Percentiles rank a stretch among this genome's conserved stretches.
Conservation (phyloP, 495 filamentous ascomycete species). For the Daldinia loculata region DNA sequence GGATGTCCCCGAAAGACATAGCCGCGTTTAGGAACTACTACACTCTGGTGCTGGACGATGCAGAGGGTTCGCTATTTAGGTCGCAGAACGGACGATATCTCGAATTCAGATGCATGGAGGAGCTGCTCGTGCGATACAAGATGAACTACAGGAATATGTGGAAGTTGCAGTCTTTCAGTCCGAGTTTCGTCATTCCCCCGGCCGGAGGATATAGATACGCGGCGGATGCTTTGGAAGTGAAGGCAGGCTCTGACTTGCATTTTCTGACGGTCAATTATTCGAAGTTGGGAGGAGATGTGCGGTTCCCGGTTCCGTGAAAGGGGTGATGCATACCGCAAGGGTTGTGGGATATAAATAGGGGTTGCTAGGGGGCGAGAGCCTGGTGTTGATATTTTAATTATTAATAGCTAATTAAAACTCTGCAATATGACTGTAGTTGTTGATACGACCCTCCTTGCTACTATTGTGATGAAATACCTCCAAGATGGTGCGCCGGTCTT, state of each 20-base stretch:
- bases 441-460: not conserved
- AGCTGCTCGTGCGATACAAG: slow-evolving; percentile 27
- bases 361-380: not conserved
- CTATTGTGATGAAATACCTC: not conserved
- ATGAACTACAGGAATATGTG: not conserved
- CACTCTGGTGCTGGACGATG: slow-evolving; percentile 3
- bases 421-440: not conserved
- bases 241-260: not conserved
- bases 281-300: not conserved
- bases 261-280: not conserved
- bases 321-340: not conserved
- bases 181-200: not conserved
- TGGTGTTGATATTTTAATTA: not conserved
- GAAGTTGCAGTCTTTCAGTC: not conserved
- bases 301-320: not conserved
- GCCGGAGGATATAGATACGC: slow-evolving; percentile 10
- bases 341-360: not conserved
- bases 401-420: not conserved
- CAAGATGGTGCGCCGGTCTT: too few relatives aligned
- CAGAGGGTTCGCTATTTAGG: not conserved
- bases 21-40: slow-evolving; percentile 4
- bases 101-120: slow-evolving; percentile 35
- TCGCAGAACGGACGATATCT: slow-evolving; percentile 36
- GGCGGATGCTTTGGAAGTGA: not conserved
- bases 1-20: not conserved